phyloP scores from a whole-genome alignment of 768 basidiomycete genomes.

The Kwoniella newhampshirensis region DNA sequence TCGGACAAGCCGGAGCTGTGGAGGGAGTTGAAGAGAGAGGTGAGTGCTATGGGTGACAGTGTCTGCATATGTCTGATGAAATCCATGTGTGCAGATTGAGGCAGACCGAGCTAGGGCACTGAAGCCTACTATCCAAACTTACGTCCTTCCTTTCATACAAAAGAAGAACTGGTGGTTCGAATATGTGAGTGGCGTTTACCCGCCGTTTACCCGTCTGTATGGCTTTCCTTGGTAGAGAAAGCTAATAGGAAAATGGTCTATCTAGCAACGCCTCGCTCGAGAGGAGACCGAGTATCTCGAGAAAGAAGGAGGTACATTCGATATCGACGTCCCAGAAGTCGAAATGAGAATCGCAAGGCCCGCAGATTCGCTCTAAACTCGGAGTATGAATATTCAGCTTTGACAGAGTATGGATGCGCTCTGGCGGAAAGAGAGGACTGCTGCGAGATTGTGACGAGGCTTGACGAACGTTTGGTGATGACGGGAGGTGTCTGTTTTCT shows the following conservation, averaged over 20 bases:
- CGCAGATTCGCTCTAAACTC: neutral
- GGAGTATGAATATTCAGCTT: no score
- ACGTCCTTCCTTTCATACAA: slow-evolving; percentile 32
- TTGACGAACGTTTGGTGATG: no score
- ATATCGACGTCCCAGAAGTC: slow-evolving; percentile 23
- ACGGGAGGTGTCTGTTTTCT: no score
- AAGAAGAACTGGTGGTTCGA: slow-evolving; percentile 43
- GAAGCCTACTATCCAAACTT: slow-evolving; percentile 27
- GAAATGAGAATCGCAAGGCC: slow-evolving; percentile 30
- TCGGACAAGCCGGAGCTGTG: slow-evolving; percentile 52
- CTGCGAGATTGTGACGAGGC: no score
- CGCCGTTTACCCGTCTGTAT: neutral
- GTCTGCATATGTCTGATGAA: neutral
- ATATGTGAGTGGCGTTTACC: slow-evolving; percentile 17
- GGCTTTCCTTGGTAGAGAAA: neutral
- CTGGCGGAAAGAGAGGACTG: no score
- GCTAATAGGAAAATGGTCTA: no score
- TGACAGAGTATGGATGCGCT: no score
- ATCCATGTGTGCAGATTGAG: slow-evolving; percentile 25
- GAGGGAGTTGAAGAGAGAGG: slow-evolving; percentile 40
- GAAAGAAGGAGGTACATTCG: slow-evolving; percentile 46
- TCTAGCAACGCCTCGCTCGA: slow-evolving; percentile 34
- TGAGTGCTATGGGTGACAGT: slow-evolving; percentile 20
- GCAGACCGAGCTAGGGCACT: slow-evolving; percentile 26
- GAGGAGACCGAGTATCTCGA: slow-evolving; percentile 51